These are phyloP conservation scores for Yamadazyma dendronema DNA, from an alignment of 1,139 yeast genomes.

Conservation along the genomic window DNA sequence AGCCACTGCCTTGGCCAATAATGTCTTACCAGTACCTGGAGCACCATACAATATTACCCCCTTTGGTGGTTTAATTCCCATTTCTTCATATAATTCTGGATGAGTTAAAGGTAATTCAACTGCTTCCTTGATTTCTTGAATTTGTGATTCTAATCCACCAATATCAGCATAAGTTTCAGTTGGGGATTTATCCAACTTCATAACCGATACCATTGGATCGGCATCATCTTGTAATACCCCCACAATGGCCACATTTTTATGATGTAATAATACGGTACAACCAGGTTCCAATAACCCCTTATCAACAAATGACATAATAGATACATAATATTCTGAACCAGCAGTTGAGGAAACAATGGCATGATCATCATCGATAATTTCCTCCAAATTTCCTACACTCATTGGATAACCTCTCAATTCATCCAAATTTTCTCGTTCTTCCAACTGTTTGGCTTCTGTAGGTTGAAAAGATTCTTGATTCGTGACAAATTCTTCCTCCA, in stretches of 20 bases:
- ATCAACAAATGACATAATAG: slow-evolving; percentile 95
- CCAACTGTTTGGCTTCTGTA: slow-evolving; percentile 94
- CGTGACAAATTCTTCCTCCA: slow-evolving; percentile 95
- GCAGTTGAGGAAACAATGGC: slow-evolving; percentile 96
- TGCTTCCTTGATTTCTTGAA: slow-evolving; percentile 97
- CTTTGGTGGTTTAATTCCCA: slow-evolving; percentile 99
- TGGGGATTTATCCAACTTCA: slow-evolving; percentile 97
- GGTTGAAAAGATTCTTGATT: slow-evolving; percentile 95
- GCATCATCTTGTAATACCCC: slow-evolving; percentile 95
- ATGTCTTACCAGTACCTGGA: slow-evolving; percentile 98
- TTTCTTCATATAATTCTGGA: slow-evolving; percentile 96
- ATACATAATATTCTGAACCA: slow-evolving; percentile 96
- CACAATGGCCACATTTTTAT: slow-evolving; percentile 89
- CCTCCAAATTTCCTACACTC: slow-evolving; percentile 96
- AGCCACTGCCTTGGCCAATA: slow-evolving; percentile 97
- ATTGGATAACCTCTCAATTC: slow-evolving; percentile 96
- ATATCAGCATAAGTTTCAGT: slow-evolving; percentile 96
- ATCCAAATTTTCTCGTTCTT: slow-evolving; percentile 92
- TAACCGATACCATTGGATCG: slow-evolving; percentile 96
- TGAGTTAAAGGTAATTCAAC: slow-evolving; percentile 97
- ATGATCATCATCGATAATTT: slow-evolving; percentile 96
- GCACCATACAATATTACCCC: slow-evolving; percentile 98
- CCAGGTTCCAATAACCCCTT: slow-evolving; percentile 96
- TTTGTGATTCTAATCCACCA: slow-evolving; percentile 95
- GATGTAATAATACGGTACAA: slow-evolving; percentile 94